A percentile compares a stretch with the other conserved stretches of the same genome.
Conservation (phyloP, 1,284 basidiomycete genomes). For the Trametes pubescens region DNA sequence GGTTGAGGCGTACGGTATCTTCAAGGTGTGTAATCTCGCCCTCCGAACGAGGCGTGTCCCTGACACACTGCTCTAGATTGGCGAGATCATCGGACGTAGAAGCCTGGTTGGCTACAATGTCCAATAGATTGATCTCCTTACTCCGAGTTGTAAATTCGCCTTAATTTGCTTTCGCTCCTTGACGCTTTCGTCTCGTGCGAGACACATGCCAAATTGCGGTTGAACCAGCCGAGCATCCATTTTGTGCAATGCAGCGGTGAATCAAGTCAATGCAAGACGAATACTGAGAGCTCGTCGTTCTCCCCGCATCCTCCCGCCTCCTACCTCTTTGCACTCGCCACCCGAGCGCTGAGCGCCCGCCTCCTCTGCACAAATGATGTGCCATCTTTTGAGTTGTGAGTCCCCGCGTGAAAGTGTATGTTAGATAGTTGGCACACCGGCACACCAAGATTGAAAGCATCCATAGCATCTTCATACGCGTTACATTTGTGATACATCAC, state of each 20-base stretch:
- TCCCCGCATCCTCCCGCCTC: too few relatives aligned
- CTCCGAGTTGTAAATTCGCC: slow-evolving; percentile 24
- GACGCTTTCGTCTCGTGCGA: slow-evolving; percentile 6
- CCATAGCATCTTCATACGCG: too few relatives aligned
- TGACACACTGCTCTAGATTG: slow-evolving; percentile 63
- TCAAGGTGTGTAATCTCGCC: slow-evolving; percentile 62
- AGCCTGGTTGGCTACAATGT: slow-evolving; percentile 86
- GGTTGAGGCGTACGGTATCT: slow-evolving; percentile 89
- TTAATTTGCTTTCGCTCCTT: slow-evolving; percentile 25
- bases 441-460: too few relatives aligned
- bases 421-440: too few relatives aligned
- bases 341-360: too few relatives aligned
- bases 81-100: slow-evolving; percentile 90
- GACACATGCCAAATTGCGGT: too few relatives aligned
- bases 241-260: neutral
- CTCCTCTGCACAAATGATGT: too few relatives aligned
- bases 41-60: neutral
- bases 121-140: slow-evolving; percentile 53
- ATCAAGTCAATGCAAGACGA: neutral
- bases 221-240: too few relatives aligned
- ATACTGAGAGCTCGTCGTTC: neutral
- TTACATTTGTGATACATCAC: too few relatives aligned
- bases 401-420: too few relatives aligned
- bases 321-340: too few relatives aligned
- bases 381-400: too few relatives aligned